Evolutionary conservation across 2,329 filamentous ascomycete species (phyloP), one percentile per base, ranked within the genome.

Genomic region (Claviceps paspali): DNA sequence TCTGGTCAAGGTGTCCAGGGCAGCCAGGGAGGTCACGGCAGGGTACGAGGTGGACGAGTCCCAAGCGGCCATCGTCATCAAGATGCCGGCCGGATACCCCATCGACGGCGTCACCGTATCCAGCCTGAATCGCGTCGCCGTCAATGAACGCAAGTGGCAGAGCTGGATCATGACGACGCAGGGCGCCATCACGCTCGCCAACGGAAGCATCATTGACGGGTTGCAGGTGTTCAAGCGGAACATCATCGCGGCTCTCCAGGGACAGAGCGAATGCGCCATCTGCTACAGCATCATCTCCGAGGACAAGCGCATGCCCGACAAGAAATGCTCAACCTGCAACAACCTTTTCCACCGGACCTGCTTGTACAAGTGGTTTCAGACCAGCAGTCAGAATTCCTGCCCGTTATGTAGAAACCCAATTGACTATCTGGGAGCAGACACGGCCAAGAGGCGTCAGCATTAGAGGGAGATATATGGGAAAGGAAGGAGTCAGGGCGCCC

Each of bases 281-380:
- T 96, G 88, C 65, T 96, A 96, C 63, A 86, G 79, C 41, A 86
- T 98, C 52, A 84, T 98, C 45, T 84, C 84, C 14, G 76, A 74
- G 6, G 87, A 95, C 56, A 83, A 83, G 65, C 81, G 82, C 57
- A 75, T 93, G 56, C 91, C 91, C 0, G 88, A 91, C 56, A 96
- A 96, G 68, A 70, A 75, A 38, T 98, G 91, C 57, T 68, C 72
- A 33, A 96, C 88, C 2, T 98, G 91, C 68, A 88, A 86, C 66
- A 88, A 98, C 59, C 64, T 82, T 37, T 98, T 96, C 65, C 91
- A 98, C 59, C 73, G 79, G 1, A 73, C 74, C 2, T 98, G 91
- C 61, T 60, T 98, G 60, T 94, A 85, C 64, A 87, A 88, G 61
- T 98, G 91, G 91, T 96, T 98, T 66, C 82, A 84, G 67, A 88